Conservation (phyloP, 108 stramenopile genomes). For the Skeletonema costatum region DNA sequence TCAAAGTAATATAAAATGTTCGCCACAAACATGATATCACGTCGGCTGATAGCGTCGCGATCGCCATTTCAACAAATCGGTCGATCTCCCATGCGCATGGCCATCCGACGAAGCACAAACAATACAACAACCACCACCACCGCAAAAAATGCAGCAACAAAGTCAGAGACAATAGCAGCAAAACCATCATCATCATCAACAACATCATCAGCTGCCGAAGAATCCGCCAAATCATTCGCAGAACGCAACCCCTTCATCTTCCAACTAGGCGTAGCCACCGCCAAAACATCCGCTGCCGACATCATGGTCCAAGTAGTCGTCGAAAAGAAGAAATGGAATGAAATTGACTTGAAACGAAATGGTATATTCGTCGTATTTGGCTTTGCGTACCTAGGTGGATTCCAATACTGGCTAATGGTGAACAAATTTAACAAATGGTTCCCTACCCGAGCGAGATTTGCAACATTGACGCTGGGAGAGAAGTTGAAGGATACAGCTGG, state of each 20-base stretch:
- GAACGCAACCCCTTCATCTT: conserved; percentile 80
- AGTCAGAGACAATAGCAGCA: background rate
- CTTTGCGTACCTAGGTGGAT: conserved; percentile 83
- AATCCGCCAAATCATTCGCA: conserved; percentile 46
- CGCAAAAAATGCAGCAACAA: conserved; percentile 5
- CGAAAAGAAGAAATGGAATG: conserved; percentile 64
- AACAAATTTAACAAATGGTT: conserved; percentile 85
- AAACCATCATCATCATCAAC: background rate
- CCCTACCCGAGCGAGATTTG: conserved; percentile 81
- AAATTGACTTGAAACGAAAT: conserved; percentile 86
- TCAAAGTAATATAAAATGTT: background rate
- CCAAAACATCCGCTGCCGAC: conserved; percentile 85
- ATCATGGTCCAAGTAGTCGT: conserved; percentile 83
- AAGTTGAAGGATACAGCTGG: conserved; percentile 84
- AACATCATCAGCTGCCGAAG: background rate
- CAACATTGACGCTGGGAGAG: conserved; percentile 62
- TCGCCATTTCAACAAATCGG: background rate
- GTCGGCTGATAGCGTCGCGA: background rate
- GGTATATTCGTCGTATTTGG: conserved; percentile 86
- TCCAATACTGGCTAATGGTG: conserved; percentile 91
- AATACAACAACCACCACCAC: background rate
- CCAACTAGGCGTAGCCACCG: conserved; percentile 81
- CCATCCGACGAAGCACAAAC: conserved; percentile 14
- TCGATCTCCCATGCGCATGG: background rate
- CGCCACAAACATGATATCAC: background rate